Conservation (phyloP, 2,329 filamentous ascomycete species). For the Pseudogymnoascus sp. region DNA sequence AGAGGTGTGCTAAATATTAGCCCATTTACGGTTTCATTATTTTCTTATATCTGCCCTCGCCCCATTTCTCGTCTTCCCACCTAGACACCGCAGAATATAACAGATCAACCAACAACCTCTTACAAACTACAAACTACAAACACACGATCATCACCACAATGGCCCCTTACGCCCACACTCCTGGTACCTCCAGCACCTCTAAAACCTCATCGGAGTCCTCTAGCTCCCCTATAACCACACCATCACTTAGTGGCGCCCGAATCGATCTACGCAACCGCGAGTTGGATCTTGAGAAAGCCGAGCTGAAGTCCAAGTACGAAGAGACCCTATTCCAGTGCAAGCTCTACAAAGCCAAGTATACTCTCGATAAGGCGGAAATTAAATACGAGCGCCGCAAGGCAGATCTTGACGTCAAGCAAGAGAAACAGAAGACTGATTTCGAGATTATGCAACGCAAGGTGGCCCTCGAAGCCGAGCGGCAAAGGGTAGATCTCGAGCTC, state of each 20-base stretch:
- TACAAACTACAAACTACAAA: not conserved
- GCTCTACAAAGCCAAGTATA: not conserved
- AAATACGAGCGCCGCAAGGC: not conserved
- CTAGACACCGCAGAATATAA: not conserved
- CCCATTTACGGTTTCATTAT: not conserved
- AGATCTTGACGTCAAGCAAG: not conserved
- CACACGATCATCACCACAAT: not conserved
- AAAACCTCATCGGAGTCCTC: not conserved
- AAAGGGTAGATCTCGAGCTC: not conserved
- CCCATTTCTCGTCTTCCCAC: not conserved
- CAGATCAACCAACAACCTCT: not conserved
- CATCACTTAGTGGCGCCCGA: not conserved
- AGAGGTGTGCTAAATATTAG: not conserved
- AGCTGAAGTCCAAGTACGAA: not conserved
- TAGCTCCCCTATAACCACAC: not conserved
- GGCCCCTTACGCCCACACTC: not conserved
- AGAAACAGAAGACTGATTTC: not conserved
- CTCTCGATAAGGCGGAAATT: not conserved
- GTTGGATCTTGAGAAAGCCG: not conserved
- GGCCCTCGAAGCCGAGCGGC: not conserved
- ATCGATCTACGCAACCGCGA: not conserved
- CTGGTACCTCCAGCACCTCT: not conserved
- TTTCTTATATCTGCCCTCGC: not conserved
- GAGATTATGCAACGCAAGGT: not conserved
- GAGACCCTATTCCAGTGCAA: not conserved